Base-by-base conservation (phyloP, 2,329 filamentous ascomycete genomes). In the Cercospora sojina region DNA sequence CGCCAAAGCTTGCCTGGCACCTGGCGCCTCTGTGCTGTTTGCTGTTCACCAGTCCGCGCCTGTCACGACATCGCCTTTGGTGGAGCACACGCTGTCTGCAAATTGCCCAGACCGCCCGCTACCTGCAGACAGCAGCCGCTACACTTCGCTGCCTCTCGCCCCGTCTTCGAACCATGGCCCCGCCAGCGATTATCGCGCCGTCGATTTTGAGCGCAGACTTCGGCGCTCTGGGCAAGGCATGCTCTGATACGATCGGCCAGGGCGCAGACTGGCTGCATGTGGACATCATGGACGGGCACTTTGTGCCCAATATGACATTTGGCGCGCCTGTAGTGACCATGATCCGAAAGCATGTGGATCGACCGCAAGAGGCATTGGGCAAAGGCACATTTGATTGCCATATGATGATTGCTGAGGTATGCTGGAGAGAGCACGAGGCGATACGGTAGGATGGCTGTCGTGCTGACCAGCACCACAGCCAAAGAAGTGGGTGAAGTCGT, bases 121-220 rank as follows among this genome's bases (percentile, higher is more conserved):
- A 3, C 16, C 35, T 38, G 35, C 35, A 38, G 35, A 38, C 35
- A 38, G 35, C 35, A 3, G 16, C 35, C 35, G n/a, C 27, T 29
- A n/a, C 51, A n/a, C 23, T 55, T 55, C 51, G 23, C 51, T 27
- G 51, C 51, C 27, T 23, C 20, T 31, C 60, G 49, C 7, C 27
- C n/a, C 25, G 18, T 32, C 29, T n/a, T 38, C 29, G 20, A 27
- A 83, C 67, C 70, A 98, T 98, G 94, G 84, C 92, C 65, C 95
- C 94, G 25, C 88, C 90, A 69, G 91, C 95, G 57, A 97, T 99
- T 79, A 97, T 99, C 75, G 94, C 94, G 16, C 95, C 95, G 31
- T 98, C 94, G n/a, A 98, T 99, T 74, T 89, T 99, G 68, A 96
- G 93, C 76, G 94, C 94, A 72, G 94, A 99, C 85, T 99, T 99